These are phyloP conservation scores for Quercus alba DNA, from an alignment of 306 rosid genomes.

Conservation along the genomic window DNA sequence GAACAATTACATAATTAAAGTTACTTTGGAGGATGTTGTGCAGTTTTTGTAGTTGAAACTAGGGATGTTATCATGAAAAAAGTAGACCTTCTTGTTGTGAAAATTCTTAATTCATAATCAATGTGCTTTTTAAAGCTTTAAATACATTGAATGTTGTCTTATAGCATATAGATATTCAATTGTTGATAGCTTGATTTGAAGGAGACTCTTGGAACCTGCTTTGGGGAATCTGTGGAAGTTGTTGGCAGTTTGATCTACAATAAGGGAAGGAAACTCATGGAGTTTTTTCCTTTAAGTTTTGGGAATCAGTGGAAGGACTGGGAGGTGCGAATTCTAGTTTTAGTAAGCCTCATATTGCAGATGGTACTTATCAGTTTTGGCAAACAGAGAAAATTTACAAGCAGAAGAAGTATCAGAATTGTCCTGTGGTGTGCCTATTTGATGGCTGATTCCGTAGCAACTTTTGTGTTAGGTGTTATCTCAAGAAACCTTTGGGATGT, in stretches of 20 bases:
- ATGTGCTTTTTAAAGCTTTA: no score
- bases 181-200: no score
- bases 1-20: no score
- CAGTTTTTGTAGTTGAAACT: no score
- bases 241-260: background rate
- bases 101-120: no score
- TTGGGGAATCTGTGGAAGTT: background rate
- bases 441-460: background rate
- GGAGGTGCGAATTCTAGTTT: background rate
- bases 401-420: background rate
- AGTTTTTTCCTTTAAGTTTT: background rate
- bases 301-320: background rate
- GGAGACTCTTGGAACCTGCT: no score
- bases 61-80: no score
- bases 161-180: no score
- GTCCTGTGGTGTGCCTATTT: background rate
- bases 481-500: background rate
- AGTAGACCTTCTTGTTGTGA: no score
- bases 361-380: background rate
- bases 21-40: no score
- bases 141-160: no score
- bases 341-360: background rate
- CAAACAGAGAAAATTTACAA: background rate
- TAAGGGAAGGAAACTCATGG: background rate
- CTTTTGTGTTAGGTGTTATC: background rate